phyloP scores from a whole-genome alignment of 2,329 filamentous ascomycete genomes.

The Podosphaera xanthii region DNA sequence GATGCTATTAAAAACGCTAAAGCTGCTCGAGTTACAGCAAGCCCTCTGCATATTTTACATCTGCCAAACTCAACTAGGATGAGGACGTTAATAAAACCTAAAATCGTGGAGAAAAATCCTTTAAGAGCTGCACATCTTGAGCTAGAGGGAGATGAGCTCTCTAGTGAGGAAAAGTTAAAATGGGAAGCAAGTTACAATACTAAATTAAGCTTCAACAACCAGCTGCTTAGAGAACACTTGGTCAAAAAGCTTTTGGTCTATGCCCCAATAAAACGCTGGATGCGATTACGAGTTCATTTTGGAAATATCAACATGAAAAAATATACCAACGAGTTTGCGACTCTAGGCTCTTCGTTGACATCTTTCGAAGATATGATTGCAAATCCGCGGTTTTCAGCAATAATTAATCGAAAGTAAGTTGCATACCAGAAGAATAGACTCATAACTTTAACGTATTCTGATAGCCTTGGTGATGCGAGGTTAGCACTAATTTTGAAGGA shows the following conservation, averaged over 20 bases:
- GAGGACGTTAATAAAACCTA: constrained; percentile 4
- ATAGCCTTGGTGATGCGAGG: constrained; percentile 6
- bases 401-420: constrained; percentile 14
- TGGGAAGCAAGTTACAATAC: constrained; percentile 6
- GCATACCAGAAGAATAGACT: neutral
- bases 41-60: constrained; percentile 9
- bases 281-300: constrained; percentile 16
- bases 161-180: constrained; percentile 1
- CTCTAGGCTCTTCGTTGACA: constrained; percentile 5
- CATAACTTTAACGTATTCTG: neutral
- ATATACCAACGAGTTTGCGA: constrained; percentile 7
- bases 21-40: constrained; percentile 6
- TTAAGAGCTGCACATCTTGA: constrained; percentile 3
- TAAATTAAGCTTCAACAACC: constrained; percentile 4
- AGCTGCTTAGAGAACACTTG: constrained; percentile 8
- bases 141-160: constrained; percentile 6
- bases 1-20: constrained; percentile 7
- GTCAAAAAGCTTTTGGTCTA: constrained; percentile 7
- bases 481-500: constrained; percentile 6
- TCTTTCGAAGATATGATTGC: constrained; percentile 13
- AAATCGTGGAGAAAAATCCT: neutral
- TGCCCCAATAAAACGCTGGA: constrained; percentile 10
- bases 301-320: constrained; percentile 10
- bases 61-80: constrained; percentile 9
- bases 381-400: constrained; percentile 6